Conservation (phyloP, 129 eudicot genomes). For the Flaveria linearis region DNA sequence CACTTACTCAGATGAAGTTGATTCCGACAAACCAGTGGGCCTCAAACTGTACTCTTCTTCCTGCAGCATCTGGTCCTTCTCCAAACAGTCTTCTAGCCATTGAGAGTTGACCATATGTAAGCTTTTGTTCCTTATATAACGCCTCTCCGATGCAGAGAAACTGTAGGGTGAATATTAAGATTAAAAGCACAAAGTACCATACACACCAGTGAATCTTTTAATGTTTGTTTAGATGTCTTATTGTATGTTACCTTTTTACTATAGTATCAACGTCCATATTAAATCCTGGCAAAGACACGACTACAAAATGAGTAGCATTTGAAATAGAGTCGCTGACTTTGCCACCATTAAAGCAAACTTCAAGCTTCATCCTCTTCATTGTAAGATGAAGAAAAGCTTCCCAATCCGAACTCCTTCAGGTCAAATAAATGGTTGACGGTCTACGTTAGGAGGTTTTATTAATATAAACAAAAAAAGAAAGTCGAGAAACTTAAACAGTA, state of each 20-base stretch:
- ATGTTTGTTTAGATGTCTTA: background rate
- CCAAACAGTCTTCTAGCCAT: constrained; percentile 81
- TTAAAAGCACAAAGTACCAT: background rate
- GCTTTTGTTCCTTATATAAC: constrained; percentile 39
- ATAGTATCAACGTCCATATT: constrained; percentile 46
- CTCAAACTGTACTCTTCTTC: constrained; percentile 62
- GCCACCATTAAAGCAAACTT: constrained; percentile 76
- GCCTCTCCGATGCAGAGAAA: constrained; percentile 62
- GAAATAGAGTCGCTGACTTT: constrained; percentile 50
- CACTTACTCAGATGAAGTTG: constrained; percentile 46
- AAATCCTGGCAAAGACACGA: constrained; percentile 48
- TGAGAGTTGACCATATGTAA: constrained; percentile 66
- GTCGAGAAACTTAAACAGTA: background rate
- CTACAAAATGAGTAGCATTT: constrained; percentile 71
- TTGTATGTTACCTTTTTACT: constrained; percentile 48
- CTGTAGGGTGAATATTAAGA: constrained; percentile 40
- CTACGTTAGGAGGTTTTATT: background rate
- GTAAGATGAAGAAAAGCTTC: constrained; percentile 59
- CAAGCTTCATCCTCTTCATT: constrained; percentile 75
- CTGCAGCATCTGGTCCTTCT: constrained; percentile 51
- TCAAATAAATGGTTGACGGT: constrained; percentile 20
- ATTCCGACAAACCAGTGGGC: constrained; percentile 48
- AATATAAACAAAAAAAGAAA: background rate
- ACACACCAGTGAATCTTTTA: background rate
- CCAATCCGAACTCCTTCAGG: constrained; percentile 47